Evolutionary conservation across 2,329 filamentous ascomycete genomes (phyloP), one percentile per base, ranked within the genome.

Genomic region (Aureobasidium musti): DNA sequence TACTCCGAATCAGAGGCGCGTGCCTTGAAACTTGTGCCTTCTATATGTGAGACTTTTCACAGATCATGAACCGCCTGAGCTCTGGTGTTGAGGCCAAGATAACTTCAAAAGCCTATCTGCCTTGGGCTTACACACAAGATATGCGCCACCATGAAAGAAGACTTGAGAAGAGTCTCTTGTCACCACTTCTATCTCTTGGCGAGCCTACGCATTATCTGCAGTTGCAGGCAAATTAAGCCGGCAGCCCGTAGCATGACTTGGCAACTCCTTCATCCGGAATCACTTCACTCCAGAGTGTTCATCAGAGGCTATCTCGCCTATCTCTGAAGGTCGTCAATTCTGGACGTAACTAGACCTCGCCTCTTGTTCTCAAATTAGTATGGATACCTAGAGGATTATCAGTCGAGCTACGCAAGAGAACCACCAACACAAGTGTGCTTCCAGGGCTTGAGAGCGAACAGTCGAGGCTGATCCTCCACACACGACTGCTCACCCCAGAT

Each of bases 121-220:
- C 13, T 33, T 28, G 28, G 35, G 52, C 52, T 26, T 11, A 6
- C 7, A 17, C 2, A 56, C 52, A 37, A 56, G 14, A n/a, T 14
- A 23, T 39, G n/a, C 52, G 53, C 35, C n/a, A 35, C 50, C n/a
- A 7, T 35, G 21, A 21, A 54, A 54, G n/a, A 54, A 56, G 35
- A 56, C 2, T 28, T 19, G 7, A 19, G 3, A 41, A 14, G 30
- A 35, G 7, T 39, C 33, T 28, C 35, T 41, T 26, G 30, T 39
- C 53, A 28, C 28, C 3, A 33, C 23, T 26, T 37, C 53, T 56
- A 41, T 41, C 33, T 56, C 53, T 56, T 56, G 53, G 53, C 53
- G 35, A 26, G 14, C 10, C 2, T 19, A 19, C 13, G 21, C 14
- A 19, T 28, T 4, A 35, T 13, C n/a, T 56, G 21, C 5, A 23